Base-by-base conservation (phyloP, 2,329 filamentous ascomycete species). In the Endothia cerciana region DNA sequence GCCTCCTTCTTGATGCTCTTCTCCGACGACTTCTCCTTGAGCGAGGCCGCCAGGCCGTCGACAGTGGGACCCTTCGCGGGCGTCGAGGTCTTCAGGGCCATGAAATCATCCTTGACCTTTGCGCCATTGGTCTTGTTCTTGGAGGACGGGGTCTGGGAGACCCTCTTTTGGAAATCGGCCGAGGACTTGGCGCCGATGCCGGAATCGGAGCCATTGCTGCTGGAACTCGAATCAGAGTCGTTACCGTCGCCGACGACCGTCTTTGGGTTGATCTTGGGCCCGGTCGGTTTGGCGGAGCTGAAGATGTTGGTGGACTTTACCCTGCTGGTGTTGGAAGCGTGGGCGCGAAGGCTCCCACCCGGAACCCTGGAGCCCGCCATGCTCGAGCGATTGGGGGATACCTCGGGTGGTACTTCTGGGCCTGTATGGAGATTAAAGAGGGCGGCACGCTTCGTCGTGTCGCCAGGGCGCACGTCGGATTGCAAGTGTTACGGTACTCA, bases 81-180 rank as follows among this genome's bases (percentile, higher is more conserved):
- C 2, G 55, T 66, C 15, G 61, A 36, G 36, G 61, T 33, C 51
- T 43, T 63, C 25, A 19, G 11, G 13, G 58, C 40, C 62, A 62
- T 62, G 19, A 55, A 28, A 25, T 28, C n/a, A 22, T 51, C 19
- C 41, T 63, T 63, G 22, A 40, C 8, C 40, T 62, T 49, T 22
- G 60, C 60, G 49, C 28, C 49, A 2, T 45, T 47, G 38, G 40
- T 43, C 62, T 68, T 68, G 45, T 36, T 49, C 53, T 63, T 30
- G 40, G 64, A 59, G 28, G 65, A 15, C 17, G 63, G 74, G 47
- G 69, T 55, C 56, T 69, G 66, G 47, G 61, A 63, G 45, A 78
- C 72, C 65, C 77, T 78, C 61, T 73, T 75, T 59, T 78, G 68
- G 40, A 80, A 75, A 45, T 75, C 71, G 22, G 68, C 64, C 47